Base-by-base conservation (phyloP, 1,284 basidiomycete species). In the Amylostereum chailletii region DNA sequence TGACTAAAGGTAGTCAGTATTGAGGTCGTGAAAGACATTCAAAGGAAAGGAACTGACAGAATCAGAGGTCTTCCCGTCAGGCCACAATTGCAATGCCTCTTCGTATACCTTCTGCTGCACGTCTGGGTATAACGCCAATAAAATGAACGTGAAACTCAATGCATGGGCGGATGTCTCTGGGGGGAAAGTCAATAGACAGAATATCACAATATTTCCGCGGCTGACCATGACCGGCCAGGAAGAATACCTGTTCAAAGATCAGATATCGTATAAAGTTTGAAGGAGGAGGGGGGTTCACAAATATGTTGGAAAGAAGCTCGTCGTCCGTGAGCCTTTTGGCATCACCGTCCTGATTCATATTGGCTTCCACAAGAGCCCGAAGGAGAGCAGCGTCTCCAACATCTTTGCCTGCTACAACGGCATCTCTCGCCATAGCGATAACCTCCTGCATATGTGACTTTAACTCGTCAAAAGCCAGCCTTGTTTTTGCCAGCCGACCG, bases 71-170 rank as follows among this genome's bases (percentile, higher is more conserved):
- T n/a, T 9, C 26, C 27, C 29, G 29, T 31, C 43, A 31, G 46
- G 38, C 46, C 46, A 47, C 1, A 47, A 5, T 19, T 36, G n/a
- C 5, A 48, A 42, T n/a, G 66, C 60, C 47, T 77, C 71, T 44
- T 71, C 64, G 44, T 68, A 70, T 0, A 75, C 45, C 46, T 65
- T 71, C 19, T 65, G 60, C 53, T 77, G 76, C 26, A 64, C 60
- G 1, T 72, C 68, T 2, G 71, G 72, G 54, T 75, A 60, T 9
- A 76, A 57, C 0, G 76, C 76, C 3, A 78, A 55, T n/a, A 74
- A 58, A 1, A 57, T 59, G 8, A 75, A 52, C 0, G 64, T 58
- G 37, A 74, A 76, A 37, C 63, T 65, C 3, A 76, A 59, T 0
- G 72, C 63, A 52, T 76, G 71, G 4, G 74, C 63, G 0, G 69